Evolutionary conservation across 179 eudicot genomes (phyloP).

Genomic region (Monotropa hypopitys): DNA sequence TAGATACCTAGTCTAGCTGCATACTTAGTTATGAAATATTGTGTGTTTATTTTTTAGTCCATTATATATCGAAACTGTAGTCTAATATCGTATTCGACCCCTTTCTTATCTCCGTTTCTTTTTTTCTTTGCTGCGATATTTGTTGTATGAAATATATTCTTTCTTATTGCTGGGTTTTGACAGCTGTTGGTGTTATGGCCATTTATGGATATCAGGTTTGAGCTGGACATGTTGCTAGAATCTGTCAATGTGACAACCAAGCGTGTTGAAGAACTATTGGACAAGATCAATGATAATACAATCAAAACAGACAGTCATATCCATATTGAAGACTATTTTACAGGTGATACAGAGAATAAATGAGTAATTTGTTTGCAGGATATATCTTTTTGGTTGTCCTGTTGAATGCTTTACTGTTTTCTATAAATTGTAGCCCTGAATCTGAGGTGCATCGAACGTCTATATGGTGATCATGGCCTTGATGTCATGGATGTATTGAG

Average conservation of each 20-base stretch:
- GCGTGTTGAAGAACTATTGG: conserved; percentile 59
- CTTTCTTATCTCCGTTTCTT: neutral
- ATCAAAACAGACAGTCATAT: conserved; percentile 32
- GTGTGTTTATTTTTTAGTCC: neutral
- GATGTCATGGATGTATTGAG: conserved; percentile 67
- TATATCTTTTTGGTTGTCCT: neutral
- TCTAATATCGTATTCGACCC: no score
- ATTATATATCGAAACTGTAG: no score
- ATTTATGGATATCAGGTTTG: conserved; percentile 49
- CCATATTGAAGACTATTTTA: conserved; percentile 60
- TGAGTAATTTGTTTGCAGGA: conserved; percentile 3
- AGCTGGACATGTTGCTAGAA: conserved; percentile 82
- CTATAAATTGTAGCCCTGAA: conserved; percentile 40
- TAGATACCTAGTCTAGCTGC: conserved; percentile 2
- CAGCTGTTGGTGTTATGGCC: conserved; percentile 4
- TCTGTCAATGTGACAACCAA: conserved; percentile 60
- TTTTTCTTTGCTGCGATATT: no score
- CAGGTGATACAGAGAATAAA: conserved; percentile 22
- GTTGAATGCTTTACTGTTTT: conserved; percentile 11
- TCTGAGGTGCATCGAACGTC: conserved; percentile 71
- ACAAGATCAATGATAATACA: conserved; percentile 38
- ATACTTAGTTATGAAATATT: neutral
- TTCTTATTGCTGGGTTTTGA: no score
- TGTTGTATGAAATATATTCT: no score
- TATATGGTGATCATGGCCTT: conserved; percentile 76